Percentiles rank a stretch among this genome's conserved stretches.
These are phyloP conservation scores for Naegleria fowleri DNA, from an alignment of 208 protist genomes.

Conservation along the genomic window DNA sequence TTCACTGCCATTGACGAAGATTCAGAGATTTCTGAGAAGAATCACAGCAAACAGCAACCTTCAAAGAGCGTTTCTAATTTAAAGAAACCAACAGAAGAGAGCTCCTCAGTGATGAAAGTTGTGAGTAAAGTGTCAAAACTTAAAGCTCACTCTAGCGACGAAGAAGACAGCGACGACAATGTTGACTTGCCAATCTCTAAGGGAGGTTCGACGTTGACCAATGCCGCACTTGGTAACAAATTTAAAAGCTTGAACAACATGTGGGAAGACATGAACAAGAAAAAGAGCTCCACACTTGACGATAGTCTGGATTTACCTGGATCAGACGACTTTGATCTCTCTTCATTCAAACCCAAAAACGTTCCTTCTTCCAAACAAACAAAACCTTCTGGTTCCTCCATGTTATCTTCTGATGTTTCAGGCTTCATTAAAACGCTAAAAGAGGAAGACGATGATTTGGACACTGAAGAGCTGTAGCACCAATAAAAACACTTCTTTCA, in stretches of 20 bases:
- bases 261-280: not conserved
- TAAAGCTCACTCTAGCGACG: not conserved
- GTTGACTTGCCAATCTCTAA: not conserved
- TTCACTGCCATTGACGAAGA: not conserved
- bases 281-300: not conserved
- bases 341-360: not conserved
- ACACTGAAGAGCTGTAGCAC: not conserved
- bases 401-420: not conserved
- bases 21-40: not conserved
- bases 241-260: not conserved
- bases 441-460: not conserved
- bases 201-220: not conserved
- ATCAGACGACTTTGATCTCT: not conserved
- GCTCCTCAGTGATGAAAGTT: not conserved
- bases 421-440: not conserved
- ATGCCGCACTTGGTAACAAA: not conserved
- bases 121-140: not conserved
- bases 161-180: not conserved
- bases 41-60: not conserved
- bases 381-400: no score
- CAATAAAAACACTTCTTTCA: not conserved
- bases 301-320: not conserved
- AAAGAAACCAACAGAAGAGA: not conserved
- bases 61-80: not conserved
- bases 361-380: not conserved